These are phyloP conservation scores for Achaetomiella virescens DNA, from an alignment of 495 filamentous ascomycete genomes.

Conservation along the genomic window DNA sequence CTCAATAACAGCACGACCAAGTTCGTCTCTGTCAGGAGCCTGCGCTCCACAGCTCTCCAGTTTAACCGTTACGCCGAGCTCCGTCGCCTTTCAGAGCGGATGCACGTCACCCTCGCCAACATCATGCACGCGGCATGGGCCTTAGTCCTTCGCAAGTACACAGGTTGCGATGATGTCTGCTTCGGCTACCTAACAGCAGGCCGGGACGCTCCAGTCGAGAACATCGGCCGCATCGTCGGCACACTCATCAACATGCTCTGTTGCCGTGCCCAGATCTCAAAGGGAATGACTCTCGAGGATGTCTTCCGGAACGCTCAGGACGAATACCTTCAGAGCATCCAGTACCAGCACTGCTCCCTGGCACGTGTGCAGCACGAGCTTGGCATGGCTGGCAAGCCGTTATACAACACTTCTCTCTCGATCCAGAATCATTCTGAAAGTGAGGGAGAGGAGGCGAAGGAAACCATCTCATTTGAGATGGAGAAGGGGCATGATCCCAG, in stretches of 20 bases:
- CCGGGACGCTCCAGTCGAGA: slow-evolving; percentile 39
- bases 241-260: slow-evolving; percentile 56
- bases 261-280: slow-evolving; percentile 36
- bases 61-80: slow-evolving; percentile 21
- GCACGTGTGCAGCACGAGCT: slow-evolving; percentile 52
- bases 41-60: slow-evolving; percentile 6
- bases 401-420: slow-evolving; percentile 56
- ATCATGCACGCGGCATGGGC: slow-evolving; percentile 40
- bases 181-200: slow-evolving; percentile 53
- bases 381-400: slow-evolving; percentile 41
- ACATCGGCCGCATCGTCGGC: slow-evolving; percentile 42
- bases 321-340: slow-evolving; percentile 43
- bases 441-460: background rate
- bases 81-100: slow-evolving; percentile 15
- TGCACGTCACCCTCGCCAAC: slow-evolving; percentile 24
- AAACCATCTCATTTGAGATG: slow-evolving; percentile 18
- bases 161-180: slow-evolving; percentile 33
- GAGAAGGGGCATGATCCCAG: slow-evolving; percentile 23
- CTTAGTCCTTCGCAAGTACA: slow-evolving; percentile 29
- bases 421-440: slow-evolving; percentile 18
- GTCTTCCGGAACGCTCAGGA: slow-evolving; percentile 43
- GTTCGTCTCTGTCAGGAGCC: background rate
- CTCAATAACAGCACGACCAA: slow-evolving; percentile 1
- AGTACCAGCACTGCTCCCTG: slow-evolving; percentile 48
- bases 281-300: slow-evolving; percentile 29